A percentile compares a stretch with the other conserved stretches of the same genome.
Evolutionary conservation across 768 basidiomycete species (phyloP).

Genomic region (Coprinellus aureogranulatus): DNA sequence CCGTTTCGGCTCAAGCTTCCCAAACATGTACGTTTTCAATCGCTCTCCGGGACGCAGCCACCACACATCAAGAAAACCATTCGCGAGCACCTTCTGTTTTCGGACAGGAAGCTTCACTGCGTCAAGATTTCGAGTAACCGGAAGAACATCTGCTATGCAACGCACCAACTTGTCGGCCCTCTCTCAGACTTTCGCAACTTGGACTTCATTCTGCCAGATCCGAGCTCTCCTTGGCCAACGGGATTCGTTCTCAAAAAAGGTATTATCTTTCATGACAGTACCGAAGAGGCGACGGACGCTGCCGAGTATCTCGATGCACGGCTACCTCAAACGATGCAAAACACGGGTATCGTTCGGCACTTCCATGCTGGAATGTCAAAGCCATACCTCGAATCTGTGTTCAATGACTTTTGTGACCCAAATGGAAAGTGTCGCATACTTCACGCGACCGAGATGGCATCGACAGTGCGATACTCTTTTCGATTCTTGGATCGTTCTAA

Average conservation of each 20-base stretch:
- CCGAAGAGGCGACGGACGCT: not conserved
- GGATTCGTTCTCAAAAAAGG: not conserved
- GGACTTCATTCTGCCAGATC: not conserved
- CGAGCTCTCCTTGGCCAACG: not conserved
- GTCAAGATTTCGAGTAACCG: not conserved
- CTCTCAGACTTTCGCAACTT: not conserved
- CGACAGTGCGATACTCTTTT: not conserved
- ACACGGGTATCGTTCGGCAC: constrained; percentile 18
- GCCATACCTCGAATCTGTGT: constrained; percentile 20
- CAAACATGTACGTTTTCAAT: not conserved
- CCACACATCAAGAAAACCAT: not conserved
- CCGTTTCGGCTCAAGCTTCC: constrained; percentile 1
- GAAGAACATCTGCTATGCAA: not conserved
- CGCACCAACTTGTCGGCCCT: not conserved
- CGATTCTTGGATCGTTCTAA: not conserved
- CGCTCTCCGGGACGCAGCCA: constrained; percentile 5
- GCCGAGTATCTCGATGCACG: constrained; percentile 3
- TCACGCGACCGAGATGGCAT: constrained; percentile 13
- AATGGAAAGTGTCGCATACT: constrained; percentile 14
- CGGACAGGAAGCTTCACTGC: not conserved
- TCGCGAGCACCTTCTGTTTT: not conserved
- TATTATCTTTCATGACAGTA: not conserved
- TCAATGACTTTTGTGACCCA: constrained; percentile 12
- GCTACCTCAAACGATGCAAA: constrained; percentile 11
- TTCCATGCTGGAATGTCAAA: constrained; percentile 28